Base-by-base conservation (phyloP, 257 asterid species). In the Solanum etuberosum region DNA sequence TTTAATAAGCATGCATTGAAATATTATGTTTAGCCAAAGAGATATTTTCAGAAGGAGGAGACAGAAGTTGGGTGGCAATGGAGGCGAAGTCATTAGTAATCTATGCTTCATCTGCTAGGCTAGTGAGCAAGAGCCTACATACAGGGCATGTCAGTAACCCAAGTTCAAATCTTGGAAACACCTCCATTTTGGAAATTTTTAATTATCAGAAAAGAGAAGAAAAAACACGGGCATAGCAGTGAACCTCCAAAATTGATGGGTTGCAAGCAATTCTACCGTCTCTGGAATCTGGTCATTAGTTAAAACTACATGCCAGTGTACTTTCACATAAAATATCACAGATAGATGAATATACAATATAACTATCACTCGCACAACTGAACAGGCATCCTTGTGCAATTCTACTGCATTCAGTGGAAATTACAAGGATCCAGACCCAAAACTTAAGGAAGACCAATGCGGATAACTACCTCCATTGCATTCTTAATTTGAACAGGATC, bases 401-500 rank as follows among this genome's bases (percentile, higher is more conserved):
- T 5, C 18, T 81, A 81, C 85, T 48, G 0, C 27, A 81, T 48
- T 9, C 29, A 31, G 68, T 29, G 42, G 32, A 80, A 46, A 48
- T 38, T 81, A 81, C 68, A 48, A 81, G 20, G 43, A 81, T 48
- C 20, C 29, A 1, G 42, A 81, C 31, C 0, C 43, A 81, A 29
- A 81, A 48, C 31, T 48, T 29, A 81, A 43, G 84, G n/a, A 29
- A 0, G 85, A 29, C 21, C 29, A 29, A 48, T 0, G 0, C 0
- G 20, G 31, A 38, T 46, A 89, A 96, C 88, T 81, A 97, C 99
- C 98, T 95, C 98, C 88, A 94, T 68, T 20, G 99, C 98, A 92
- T 97, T 95, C 88, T 94, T 95, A 87, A 95, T 91, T 86, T 97
- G 99, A 86, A 97, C 93, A 21, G 99, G 98, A 92, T 97, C 99